Percentiles rank a stretch among this genome's conserved stretches.
phyloP scores from a whole-genome alignment of 2,329 filamentous ascomycete genomes.

The Sporothrix brasiliensis region DNA sequence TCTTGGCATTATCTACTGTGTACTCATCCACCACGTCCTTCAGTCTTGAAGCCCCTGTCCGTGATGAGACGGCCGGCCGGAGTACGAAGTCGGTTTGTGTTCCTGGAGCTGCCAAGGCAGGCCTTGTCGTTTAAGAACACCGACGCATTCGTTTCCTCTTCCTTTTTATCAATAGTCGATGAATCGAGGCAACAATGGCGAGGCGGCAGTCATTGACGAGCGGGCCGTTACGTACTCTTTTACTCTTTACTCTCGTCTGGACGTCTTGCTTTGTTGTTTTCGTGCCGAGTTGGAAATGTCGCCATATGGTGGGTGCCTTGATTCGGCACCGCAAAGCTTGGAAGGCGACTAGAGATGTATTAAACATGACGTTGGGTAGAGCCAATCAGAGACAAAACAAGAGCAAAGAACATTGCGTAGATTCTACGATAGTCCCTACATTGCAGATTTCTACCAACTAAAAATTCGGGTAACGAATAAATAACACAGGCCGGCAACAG shows the following conservation, averaged over 20 bases:
- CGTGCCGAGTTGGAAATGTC: no score
- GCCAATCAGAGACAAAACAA: background rate
- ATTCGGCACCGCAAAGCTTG: background rate
- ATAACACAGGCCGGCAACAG: background rate
- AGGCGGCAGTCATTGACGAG: background rate
- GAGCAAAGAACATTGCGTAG: background rate
- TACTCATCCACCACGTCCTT: background rate
- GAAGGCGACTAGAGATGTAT: background rate
- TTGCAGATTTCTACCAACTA: background rate
- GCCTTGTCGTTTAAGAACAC: slow-evolving; percentile 11
- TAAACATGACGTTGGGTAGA: no score
- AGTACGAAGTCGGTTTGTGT: background rate
- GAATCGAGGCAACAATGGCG: background rate
- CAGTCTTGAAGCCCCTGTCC: background rate
- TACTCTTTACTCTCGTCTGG: background rate
- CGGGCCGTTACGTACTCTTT: background rate
- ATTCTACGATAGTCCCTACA: slow-evolving; percentile 8
- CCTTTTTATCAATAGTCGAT: background rate
- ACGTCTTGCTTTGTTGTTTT: background rate
- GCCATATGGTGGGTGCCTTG: background rate
- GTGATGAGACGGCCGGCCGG: background rate
- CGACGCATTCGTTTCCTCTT: background rate
- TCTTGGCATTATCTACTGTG: slow-evolving; percentile 1
- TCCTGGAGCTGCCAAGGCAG: slow-evolving; percentile 21
- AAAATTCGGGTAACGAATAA: background rate